Evolutionary conservation across 179 eudicot species (phyloP), one percentile per base, ranked within the genome.

Genomic region (Gypsophila paniculata): DNA sequence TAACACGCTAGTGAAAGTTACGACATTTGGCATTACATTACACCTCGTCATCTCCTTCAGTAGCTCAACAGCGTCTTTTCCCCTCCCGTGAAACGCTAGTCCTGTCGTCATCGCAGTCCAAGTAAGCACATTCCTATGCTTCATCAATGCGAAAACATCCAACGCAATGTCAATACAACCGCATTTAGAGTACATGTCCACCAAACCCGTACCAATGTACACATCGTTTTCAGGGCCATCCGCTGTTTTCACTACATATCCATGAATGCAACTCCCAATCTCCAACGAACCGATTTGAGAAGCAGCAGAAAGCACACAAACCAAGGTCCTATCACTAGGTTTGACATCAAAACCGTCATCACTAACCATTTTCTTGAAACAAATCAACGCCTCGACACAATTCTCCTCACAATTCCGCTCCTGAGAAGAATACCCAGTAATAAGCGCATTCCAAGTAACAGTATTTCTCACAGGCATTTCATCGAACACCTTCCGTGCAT

Each of bases 111-210:
- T 84, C 5, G 88, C 84, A 1, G 88, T 88, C 90, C 92, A 88
- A n/a, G 88, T 86, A 63, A 78, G 76, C 17, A 86, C 86, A 69
- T 84, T 84, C 72, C 70, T 86, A 36, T 39, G 67, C 74, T 69
- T 63, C 88, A 86, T 76, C 62, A 61, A 71, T 42, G 13, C 52
- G 39, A 88, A 88, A 38, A 86, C 65, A 8, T 54, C 34, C 25
- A 61, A 66, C 5, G 92, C 84, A 17, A 75, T 69, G 15, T 66
- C 75, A 65, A 86, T 73, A 63, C 75, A 77, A 42, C 92, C 92
- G 23, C 92, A 86, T 81, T 88, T 88, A 6, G 90, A 80, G 70
- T 88, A 88, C 90, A 88, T 79, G 76, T 83, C 90, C 12, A 88
- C 77, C 25, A 88, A 78, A 52, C 83, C 80, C 18, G 92, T 88